phyloP scores from a whole-genome alignment of 306 rosid genomes.

The Hylodesmum podocarpum region DNA sequence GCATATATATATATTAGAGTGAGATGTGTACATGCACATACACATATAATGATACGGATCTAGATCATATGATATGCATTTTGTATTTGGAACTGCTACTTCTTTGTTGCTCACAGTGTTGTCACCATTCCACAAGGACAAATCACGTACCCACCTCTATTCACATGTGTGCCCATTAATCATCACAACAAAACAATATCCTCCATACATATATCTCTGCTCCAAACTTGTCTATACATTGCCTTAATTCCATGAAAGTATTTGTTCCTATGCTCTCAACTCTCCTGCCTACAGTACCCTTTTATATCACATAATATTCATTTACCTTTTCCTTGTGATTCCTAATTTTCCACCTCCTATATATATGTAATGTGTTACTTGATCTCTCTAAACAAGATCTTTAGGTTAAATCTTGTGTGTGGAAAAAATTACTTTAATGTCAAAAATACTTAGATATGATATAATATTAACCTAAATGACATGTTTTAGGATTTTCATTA shows the following conservation, averaged over 20 bases:
- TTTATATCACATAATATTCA: conserved; percentile 33
- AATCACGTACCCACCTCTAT: conserved; percentile 69
- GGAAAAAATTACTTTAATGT: too few relatives aligned
- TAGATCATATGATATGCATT: conserved; percentile 8
- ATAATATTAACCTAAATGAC: too few relatives aligned
- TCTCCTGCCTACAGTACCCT: conserved; percentile 15
- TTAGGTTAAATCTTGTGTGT: too few relatives aligned
- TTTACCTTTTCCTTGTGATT: conserved; percentile 18
- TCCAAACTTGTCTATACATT: conserved; percentile 70
- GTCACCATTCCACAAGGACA: conserved; percentile 75
- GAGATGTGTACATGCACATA: too few relatives aligned
- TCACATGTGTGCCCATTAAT: conserved; percentile 93
- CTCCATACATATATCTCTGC: conserved; percentile 70
- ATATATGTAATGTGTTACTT: too few relatives aligned
- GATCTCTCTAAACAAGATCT: too few relatives aligned
- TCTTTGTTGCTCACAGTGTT: conserved; percentile 51
- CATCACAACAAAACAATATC: conserved; percentile 85
- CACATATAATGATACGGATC: too few relatives aligned
- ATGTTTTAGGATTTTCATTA: too few relatives aligned
- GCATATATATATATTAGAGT: too few relatives aligned
- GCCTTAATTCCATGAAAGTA: conserved; percentile 42
- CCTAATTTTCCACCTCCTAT: conserved; percentile 18
- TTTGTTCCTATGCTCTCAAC: conserved; percentile 34
- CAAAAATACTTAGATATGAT: too few relatives aligned
- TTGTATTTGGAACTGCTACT: conserved; percentile 31